Conservation (phyloP, 306 rosid genomes). For the Styphnolobium japonicum region DNA sequence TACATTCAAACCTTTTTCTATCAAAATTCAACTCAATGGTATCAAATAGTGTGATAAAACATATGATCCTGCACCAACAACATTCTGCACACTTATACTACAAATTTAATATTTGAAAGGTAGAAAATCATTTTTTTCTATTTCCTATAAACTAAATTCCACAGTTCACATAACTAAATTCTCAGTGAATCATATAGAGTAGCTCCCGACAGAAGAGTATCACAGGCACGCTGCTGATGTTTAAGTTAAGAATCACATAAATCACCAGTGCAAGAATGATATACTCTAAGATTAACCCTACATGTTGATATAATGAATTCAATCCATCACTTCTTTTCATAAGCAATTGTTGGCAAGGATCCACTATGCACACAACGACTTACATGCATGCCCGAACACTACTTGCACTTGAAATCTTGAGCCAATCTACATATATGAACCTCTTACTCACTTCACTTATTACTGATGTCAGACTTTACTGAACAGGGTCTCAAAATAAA, state of each 20-base stretch:
- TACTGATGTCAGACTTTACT: not conserved
- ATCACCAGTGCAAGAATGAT: not conserved
- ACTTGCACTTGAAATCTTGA: not conserved
- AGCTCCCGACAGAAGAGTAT: not conserved
- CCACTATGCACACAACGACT: not conserved
- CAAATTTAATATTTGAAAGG: not conserved
- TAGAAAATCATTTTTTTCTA: too few relatives aligned
- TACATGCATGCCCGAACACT: not conserved
- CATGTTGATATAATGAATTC: too few relatives aligned
- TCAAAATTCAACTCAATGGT: not conserved
- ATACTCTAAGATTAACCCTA: too few relatives aligned
- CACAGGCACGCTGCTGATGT: not conserved
- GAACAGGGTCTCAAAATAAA: conserved; percentile 15
- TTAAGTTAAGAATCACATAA: not conserved
- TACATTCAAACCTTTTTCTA: not conserved
- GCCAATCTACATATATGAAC: not conserved
- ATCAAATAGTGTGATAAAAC: not conserved
- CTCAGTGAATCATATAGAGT: not conserved
- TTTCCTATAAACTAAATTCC: not conserved
- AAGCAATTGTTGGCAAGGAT: not conserved
- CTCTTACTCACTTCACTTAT: not conserved
- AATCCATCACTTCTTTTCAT: too few relatives aligned
- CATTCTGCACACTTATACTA: not conserved
- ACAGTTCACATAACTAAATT: not conserved
- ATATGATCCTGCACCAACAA: too few relatives aligned